Conservation (phyloP, 139 green algal genomes). For the Tetradesmus obliquus region DNA sequence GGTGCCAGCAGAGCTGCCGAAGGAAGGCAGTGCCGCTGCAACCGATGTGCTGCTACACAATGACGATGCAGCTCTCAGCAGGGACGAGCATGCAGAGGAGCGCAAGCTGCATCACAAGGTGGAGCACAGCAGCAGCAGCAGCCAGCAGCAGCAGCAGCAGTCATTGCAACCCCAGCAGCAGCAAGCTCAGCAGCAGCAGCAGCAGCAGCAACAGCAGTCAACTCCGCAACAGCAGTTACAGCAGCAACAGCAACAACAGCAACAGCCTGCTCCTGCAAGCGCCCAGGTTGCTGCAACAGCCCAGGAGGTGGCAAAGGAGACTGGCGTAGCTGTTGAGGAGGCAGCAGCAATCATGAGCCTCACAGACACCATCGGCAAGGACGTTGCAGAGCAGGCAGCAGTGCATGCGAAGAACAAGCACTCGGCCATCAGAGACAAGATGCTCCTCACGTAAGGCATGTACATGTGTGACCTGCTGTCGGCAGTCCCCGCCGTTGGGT, state of each 20-base stretch:
- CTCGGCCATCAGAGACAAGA: slow-evolving; percentile 17
- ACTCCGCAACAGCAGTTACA: neutral
- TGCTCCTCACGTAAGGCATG: neutral
- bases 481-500: neutral
- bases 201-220: neutral
- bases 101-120: neutral
- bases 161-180: neutral
- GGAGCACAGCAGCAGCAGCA: slow-evolving; percentile 2
- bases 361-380: neutral
- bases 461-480: neutral
- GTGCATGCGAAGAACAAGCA: neutral
- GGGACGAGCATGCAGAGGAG: neutral
- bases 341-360: neutral
- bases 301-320: neutral
- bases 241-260: neutral
- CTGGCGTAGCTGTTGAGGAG: neutral
- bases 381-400: neutral
- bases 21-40: neutral
- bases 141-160: neutral
- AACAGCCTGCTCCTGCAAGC: neutral
- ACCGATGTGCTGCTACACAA: slow-evolving; percentile 13
- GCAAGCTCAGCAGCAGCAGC: neutral
- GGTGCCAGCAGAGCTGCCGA: no score
- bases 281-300: neutral
- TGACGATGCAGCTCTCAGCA: slow-evolving; percentile 10